Conservation (phyloP, 768 basidiomycete species). For the Calocybe cyanea region DNA sequence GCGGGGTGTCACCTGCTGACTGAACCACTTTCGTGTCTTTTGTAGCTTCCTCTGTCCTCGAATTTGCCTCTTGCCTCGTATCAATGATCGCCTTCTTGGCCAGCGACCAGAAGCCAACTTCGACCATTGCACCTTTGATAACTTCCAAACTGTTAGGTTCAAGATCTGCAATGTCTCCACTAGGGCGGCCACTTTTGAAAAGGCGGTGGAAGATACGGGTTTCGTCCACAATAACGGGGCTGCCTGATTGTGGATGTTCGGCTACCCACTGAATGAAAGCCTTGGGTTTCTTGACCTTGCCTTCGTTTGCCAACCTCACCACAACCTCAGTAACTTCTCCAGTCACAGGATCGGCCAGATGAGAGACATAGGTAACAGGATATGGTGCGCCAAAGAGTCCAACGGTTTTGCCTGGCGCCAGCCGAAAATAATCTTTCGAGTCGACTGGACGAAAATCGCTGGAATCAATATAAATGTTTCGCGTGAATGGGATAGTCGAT, state of each 20-base stretch:
- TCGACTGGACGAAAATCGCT: conserved; percentile 93
- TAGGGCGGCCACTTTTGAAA: conserved; percentile 92
- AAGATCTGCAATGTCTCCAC: conserved; percentile 82
- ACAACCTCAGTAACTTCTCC: conserved; percentile 78
- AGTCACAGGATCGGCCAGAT: conserved; percentile 67
- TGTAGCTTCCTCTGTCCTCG: conserved; percentile 57
- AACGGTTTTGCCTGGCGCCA: conserved; percentile 96
- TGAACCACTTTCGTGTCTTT: conserved; percentile 33
- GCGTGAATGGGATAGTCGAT: conserved; percentile 80
- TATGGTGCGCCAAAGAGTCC: conserved; percentile 91
- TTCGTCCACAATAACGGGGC: conserved; percentile 84
- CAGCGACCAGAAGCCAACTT: conserved; percentile 85
- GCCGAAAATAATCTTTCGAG: conserved; percentile 93
- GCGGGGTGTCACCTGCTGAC: conserved; percentile 53
- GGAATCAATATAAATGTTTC: conserved; percentile 85
- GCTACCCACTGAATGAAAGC: conserved; percentile 98
- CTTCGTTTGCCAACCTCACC: conserved; percentile 72
- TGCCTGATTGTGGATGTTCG: conserved; percentile 70
- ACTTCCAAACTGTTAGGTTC: conserved; percentile 79
- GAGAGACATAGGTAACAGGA: conserved; percentile 91
- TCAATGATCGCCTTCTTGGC: conserved; percentile 63
- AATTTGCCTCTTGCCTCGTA: conserved; percentile 62
- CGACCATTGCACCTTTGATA: conserved; percentile 77
- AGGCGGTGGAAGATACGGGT: conserved; percentile 89
- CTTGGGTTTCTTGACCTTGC: conserved; percentile 73